Percentiles rank a stretch among this genome's conserved stretches.
Conservation (phyloP, 176 grass and related monocot genomes). For the Tillandsia leiboldiana region DNA sequence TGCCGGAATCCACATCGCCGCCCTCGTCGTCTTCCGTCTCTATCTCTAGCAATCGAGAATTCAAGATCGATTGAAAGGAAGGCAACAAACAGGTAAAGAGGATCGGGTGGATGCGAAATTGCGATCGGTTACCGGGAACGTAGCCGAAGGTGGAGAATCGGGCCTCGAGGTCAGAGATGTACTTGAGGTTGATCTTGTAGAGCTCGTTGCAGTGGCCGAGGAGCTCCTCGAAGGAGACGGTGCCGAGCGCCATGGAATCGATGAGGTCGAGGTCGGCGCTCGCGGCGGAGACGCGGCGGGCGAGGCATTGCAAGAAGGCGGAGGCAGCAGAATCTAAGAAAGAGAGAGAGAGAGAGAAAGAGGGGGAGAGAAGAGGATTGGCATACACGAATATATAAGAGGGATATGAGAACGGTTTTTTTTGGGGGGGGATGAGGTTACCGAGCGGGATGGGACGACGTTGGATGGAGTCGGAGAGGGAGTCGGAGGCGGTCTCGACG, state of each 20-base stretch:
- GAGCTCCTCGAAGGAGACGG: conserved; percentile 83
- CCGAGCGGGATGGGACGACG: conserved; percentile 58
- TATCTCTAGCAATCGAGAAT: conserved; percentile 12
- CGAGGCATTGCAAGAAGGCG: conserved; percentile 57
- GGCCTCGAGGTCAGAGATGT: conserved; percentile 39
- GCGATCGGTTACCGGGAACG: conserved; percentile 28
- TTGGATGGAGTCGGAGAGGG: conserved; percentile 60
- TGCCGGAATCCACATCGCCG: background rate
- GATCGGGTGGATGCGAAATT: background rate
- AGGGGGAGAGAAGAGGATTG: background rate
- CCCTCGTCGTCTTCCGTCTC: conserved; percentile 22
- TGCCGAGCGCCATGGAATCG: conserved; percentile 63
- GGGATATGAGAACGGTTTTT: too few relatives aligned
- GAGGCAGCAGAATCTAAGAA: conserved; percentile 43
- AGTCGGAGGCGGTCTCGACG: conserved; percentile 41
- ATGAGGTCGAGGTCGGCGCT: conserved; percentile 47
- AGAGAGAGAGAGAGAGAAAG: background rate
- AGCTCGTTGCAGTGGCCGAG: conserved; percentile 76
- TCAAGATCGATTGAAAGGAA: background rate
- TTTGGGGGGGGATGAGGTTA: background rate
- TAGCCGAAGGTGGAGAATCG: conserved; percentile 53
- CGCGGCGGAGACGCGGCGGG: conserved; percentile 30
- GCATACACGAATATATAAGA: too few relatives aligned
- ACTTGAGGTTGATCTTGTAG: conserved; percentile 39
- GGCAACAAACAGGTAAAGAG: background rate